These are phyloP conservation scores for Galeopsis tetrahit DNA, from an alignment of 257 asterid genomes.

Conservation along the genomic window DNA sequence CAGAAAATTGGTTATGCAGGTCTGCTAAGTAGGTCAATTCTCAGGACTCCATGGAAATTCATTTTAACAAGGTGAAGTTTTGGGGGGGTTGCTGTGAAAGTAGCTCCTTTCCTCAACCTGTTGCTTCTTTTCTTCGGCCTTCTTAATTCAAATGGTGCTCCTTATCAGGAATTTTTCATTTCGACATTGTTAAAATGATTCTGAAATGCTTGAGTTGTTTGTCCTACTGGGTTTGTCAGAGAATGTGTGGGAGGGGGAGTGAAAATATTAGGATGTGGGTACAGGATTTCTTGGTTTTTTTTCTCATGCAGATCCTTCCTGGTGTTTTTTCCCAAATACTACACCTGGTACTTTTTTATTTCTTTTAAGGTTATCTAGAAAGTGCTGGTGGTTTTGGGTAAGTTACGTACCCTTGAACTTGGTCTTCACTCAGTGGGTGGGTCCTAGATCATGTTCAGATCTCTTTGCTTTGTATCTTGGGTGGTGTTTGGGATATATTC, in stretches of 20 bases:
- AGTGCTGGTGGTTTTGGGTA: neutral
- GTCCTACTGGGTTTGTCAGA: neutral
- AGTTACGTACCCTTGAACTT: neutral
- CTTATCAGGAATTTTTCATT: neutral
- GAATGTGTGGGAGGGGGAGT: neutral
- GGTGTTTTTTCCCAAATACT: neutral
- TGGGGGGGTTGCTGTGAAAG: neutral
- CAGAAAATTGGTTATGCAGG: neutral
- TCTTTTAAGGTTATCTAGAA: neutral
- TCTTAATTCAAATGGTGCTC: conserved; percentile 3
- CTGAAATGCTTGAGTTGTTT: neutral
- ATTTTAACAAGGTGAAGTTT: neutral
- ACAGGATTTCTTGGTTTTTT: neutral
- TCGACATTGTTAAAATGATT: neutral
- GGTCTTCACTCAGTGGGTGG: neutral
- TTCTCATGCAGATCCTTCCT: neutral
- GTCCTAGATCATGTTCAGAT: neutral
- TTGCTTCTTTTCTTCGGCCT: neutral
- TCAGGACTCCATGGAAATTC: neutral
- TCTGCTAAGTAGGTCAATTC: neutral
- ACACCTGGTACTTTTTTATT: too few species aligned
- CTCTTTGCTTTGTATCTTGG: neutral
- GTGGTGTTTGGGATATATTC: neutral
- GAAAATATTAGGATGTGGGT: neutral
- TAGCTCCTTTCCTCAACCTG: neutral